These are phyloP conservation scores for Gracilaria gracilis DNA, from an alignment of 23 red algal genomes.

Conservation along the genomic window DNA sequence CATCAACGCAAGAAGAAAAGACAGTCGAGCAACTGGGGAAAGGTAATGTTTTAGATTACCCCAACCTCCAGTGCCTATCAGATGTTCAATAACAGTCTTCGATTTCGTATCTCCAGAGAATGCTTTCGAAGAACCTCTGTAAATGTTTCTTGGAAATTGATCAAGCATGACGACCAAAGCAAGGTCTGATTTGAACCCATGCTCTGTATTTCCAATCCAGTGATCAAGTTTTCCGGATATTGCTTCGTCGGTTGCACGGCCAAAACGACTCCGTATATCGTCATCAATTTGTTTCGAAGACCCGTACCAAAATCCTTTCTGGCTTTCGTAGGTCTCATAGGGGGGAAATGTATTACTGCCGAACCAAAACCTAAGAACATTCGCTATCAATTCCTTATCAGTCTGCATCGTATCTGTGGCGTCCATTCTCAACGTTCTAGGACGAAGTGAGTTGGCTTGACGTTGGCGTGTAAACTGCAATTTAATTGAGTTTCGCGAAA, in stretches of 20 bases:
- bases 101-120: constrained; percentile 74
- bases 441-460: neutral
- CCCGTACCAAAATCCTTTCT: constrained; percentile 33
- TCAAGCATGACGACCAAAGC: constrained; percentile 84
- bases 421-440: neutral
- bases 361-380: constrained; percentile 77
- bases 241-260: constrained; percentile 44
- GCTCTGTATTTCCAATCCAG: constrained; percentile 47
- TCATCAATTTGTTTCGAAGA: constrained; percentile 40
- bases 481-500: neutral
- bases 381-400: constrained; percentile 22
- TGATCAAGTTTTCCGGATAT: constrained; percentile 44
- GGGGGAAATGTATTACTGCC: constrained; percentile 36
- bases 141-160: constrained; percentile 90
- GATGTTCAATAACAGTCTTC: constrained; percentile 18
- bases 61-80: constrained; percentile 54
- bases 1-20: constrained; percentile 77
- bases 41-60: constrained; percentile 50
- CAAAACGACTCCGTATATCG: constrained; percentile 52
- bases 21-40: constrained; percentile 44
- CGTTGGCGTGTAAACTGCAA: neutral
- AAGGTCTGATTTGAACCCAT: constrained; percentile 49
- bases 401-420: neutral
- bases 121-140: constrained; percentile 70
- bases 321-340: neutral